Evolutionary conservation across 768 basidiomycete species (phyloP).

Genomic region (Pisolithus tinctorius): DNA sequence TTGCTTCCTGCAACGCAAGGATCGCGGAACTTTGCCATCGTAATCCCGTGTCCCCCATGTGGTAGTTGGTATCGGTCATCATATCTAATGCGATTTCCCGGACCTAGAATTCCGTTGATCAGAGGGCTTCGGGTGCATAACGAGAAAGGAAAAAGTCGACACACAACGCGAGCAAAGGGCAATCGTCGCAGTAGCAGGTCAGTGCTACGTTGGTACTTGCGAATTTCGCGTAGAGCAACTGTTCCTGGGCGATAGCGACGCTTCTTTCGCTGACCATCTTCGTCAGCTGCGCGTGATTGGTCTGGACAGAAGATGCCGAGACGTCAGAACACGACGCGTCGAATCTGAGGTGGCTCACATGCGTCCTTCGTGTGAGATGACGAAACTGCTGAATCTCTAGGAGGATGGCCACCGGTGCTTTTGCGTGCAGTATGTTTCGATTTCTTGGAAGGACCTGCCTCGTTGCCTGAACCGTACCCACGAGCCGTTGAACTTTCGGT

Average conservation of each 20-base stretch:
- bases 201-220: slow-evolving; percentile 91
- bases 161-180: slow-evolving; percentile 86
- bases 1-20: slow-evolving; percentile 92
- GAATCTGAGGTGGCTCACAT: slow-evolving; percentile 16
- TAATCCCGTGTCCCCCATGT: slow-evolving; percentile 51
- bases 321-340: slow-evolving; percentile 8
- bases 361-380: slow-evolving; percentile 18
- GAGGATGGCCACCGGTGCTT: slow-evolving; percentile 60
- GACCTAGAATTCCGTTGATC: slow-evolving; percentile 49
- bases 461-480: slow-evolving; percentile 25
- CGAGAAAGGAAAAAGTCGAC: slow-evolving; percentile 25
- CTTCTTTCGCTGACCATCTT: slow-evolving; percentile 34
- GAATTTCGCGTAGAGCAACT: slow-evolving; percentile 84
- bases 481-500: slow-evolving; percentile 40
- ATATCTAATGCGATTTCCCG: slow-evolving; percentile 92
- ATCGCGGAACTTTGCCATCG: slow-evolving; percentile 97
- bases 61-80: slow-evolving; percentile 67
- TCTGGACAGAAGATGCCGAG: slow-evolving; percentile 8
- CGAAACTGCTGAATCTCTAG: slow-evolving; percentile 15
- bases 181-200: slow-evolving; percentile 83
- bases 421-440: slow-evolving; percentile 69
- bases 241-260: slow-evolving; percentile 86
- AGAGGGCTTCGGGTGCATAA: background rate
- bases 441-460: slow-evolving; percentile 36
- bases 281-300: slow-evolving; percentile 19